A percentile compares a stretch with the other conserved stretches of the same genome.
These are phyloP conservation scores for Eucalyptus fibrosa DNA, from an alignment of 345 rosid species.

Conservation along the genomic window DNA sequence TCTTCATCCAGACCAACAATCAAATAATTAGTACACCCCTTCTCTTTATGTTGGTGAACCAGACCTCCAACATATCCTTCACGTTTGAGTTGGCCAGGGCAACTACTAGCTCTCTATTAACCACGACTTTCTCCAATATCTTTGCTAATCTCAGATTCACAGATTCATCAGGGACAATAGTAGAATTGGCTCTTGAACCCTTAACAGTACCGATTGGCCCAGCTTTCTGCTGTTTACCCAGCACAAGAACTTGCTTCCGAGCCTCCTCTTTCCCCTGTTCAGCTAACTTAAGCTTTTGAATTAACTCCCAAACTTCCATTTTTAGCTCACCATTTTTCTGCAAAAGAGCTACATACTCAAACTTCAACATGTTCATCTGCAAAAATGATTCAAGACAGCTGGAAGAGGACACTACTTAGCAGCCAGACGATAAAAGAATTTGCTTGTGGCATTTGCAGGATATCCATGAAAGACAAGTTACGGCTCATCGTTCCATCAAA, in stretches of 20 bases:
- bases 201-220: conserved; percentile 29
- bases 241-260: conserved; percentile 16
- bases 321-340: conserved; percentile 18
- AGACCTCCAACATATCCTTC: conserved; percentile 21
- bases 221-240: conserved; percentile 25
- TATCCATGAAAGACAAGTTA: neutral
- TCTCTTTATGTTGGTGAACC: conserved; percentile 32
- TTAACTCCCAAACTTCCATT: conserved; percentile 11
- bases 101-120: conserved; percentile 18
- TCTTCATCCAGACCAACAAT: conserved; percentile 28
- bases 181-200: conserved; percentile 26
- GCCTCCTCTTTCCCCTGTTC: conserved; percentile 28
- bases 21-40: conserved; percentile 18
- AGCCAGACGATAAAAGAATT: neutral
- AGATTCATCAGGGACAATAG: conserved; percentile 24
- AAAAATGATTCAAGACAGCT: conserved; percentile 14
- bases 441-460: neutral
- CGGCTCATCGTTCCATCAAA: neutral
- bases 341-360: conserved; percentile 3
- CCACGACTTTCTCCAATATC: conserved; percentile 14
- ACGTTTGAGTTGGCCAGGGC: conserved; percentile 36
- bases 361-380: conserved; percentile 12
- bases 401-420: neutral
- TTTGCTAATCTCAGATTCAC: conserved; percentile 26
- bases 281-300: conserved; percentile 16